Base-by-base conservation (phyloP, 2,329 filamentous ascomycete genomes). In the Pseudogymnoascus sp. region DNA sequence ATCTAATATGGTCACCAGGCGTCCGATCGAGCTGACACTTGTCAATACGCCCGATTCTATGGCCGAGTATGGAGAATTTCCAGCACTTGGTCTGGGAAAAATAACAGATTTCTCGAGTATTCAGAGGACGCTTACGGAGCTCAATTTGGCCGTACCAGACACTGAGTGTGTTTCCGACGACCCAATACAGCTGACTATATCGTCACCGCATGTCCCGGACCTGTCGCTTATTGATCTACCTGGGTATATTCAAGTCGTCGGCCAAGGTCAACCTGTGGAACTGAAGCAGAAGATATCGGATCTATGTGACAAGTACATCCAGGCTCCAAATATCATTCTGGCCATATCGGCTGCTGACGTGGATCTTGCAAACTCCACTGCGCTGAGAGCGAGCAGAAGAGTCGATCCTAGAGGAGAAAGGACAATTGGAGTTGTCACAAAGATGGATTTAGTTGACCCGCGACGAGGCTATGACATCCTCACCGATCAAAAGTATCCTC, bases 331-430 rank as follows among this genome's bases (percentile, higher is more conserved):
- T 73, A 89, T 99, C 69, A 97, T 99, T 67, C 82, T 99, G 6
- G 95, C 95, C 41, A 98, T 99, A 67, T 99, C 96, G 1, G 95
- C 96, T 1, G 95, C 95, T 23, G 95, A 99, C 76, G 95, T 99
- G 16, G 95, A 99, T 79, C 78, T 99, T 64, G 95, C 95, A 21
- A 99, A 99, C 75, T 99, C 95, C 1, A 95, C 95, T 6, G 93
- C 95, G 5, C 78, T 99, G 23, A 84, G 93, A 70, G 92, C 95
- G 16, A 96, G 93, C 69, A 85, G 95, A 67, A 85, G 93, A 69
- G 93, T 98, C 28, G 95, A 99, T 72, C 95, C 95, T 1, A 84
- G 95, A 66, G 95, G 95, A 63, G 95, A 99, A 77, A 85, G 95
- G 67, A 99, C 95, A 0, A 99, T 99, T 73, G 95, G 95, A 51